Evolutionary conservation across 352 stramenopile genomes (phyloP), one percentile per base, ranked within the genome.

Genomic region (Blastocystis hominis): DNA sequence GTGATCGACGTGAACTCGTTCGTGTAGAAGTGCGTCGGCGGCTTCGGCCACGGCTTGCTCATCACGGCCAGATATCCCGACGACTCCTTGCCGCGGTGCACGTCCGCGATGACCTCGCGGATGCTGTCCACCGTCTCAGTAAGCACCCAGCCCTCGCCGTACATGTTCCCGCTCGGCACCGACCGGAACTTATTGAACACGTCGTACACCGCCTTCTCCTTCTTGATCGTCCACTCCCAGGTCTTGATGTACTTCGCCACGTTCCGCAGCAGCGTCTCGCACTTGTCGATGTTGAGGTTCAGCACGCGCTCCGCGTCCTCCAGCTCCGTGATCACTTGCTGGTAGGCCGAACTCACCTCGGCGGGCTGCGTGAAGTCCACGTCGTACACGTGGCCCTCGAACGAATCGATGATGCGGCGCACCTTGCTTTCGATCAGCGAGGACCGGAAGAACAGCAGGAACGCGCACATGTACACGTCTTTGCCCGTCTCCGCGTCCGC

Each of bases 1-100:
- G 97, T 98, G 38, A 94, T 95, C 55, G 96, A 93, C 13, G 96
- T 99, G 91, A 98, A 98, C 90, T 98, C 97, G 93, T 98, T 99
- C 36, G 94, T 98, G 75, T 97, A 92, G 90, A 98, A 99, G 91
- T 98, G 96, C 13, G 97, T 99, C 20, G 97, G 97, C 66, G 96
- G 94, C 36, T 92, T 95, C 6, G 95, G 95, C 95, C 96, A 98
- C 1, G 94, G 94, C 89, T 97, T 96, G 34, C 95, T 91, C 53
- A 98, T 93, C 59, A 91, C 92, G 89, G 98, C 94, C 63, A 98
- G 92, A 42, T 97, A 92, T 81, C 91, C 95, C 75, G 94, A 94
- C 92, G 97, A 96, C 55, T 93, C 94, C 89, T 95, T 95, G 89
- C 97, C 90, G 97, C 96, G 38, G 93, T 95, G 93, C n/a, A 97